Evolutionary conservation across 352 stramenopile species (phyloP).

Genomic region (Peronosclerospora sorghi): DNA sequence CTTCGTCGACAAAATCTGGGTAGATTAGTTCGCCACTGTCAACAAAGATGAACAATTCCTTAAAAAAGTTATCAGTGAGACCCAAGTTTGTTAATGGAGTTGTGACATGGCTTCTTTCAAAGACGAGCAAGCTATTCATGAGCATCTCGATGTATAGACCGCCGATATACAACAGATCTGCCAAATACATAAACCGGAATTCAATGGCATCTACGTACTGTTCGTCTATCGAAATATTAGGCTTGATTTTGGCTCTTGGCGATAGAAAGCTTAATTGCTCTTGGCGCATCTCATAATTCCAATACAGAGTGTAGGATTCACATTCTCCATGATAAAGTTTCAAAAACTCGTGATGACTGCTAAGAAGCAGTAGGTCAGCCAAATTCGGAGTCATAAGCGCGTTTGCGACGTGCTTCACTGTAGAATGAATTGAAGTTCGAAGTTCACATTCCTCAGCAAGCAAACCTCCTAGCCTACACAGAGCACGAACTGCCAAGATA

Average conservation of each 20-base stretch:
- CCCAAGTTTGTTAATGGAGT: conserved; percentile 35
- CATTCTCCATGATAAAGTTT: conserved; percentile 73
- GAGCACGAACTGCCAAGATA: conserved; percentile 51
- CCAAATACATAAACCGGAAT: conserved; percentile 64
- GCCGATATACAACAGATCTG: conserved; percentile 48
- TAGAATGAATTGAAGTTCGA: conserved; percentile 26
- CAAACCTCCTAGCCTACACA: conserved; percentile 60
- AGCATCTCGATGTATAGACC: conserved; percentile 71
- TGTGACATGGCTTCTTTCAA: conserved; percentile 42
- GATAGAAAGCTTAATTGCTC: conserved; percentile 46
- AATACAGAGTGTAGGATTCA: conserved; percentile 73
- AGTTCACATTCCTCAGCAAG: conserved; percentile 45
- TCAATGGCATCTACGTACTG: conserved; percentile 35
- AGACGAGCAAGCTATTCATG: conserved; percentile 51
- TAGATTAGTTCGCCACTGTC: conserved; percentile 42
- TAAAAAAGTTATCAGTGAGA: conserved; percentile 57
- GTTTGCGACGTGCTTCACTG: conserved; percentile 34
- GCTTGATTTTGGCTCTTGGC: conserved; percentile 28
- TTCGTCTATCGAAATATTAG: conserved; percentile 22
- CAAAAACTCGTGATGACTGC: conserved; percentile 72
- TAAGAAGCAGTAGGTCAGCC: conserved; percentile 40
- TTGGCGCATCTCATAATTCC: conserved; percentile 64
- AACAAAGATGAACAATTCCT: conserved; percentile 68
- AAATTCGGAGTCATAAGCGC: conserved; percentile 71
- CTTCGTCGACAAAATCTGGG: conserved; percentile 19